Evolutionary conservation across 116 monocot species (phyloP).

Genomic region (Dioscorea cayenensis): DNA sequence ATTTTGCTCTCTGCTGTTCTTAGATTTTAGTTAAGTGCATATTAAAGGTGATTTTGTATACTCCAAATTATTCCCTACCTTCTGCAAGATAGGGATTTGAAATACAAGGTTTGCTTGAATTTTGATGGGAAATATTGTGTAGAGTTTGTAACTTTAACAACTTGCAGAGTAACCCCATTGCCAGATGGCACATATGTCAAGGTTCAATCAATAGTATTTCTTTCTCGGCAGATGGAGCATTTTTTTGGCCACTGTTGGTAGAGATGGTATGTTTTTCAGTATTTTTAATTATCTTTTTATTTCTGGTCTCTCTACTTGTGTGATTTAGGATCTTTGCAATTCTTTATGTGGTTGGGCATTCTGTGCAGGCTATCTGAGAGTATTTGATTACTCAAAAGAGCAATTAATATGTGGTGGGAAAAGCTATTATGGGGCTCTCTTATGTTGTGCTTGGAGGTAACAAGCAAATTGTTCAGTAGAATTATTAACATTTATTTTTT

Average conservation of each 20-base stretch:
- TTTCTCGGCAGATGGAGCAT: slow-evolving; percentile 79
- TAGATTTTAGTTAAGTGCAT: too few relatives aligned
- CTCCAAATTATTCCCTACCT: too few relatives aligned
- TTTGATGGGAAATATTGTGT: too few relatives aligned
- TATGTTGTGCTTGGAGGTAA: slow-evolving; percentile 99
- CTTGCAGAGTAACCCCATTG: slow-evolving; percentile 81
- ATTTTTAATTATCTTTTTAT: too few relatives aligned
- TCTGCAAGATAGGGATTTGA: too few relatives aligned
- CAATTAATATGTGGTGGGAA: slow-evolving; percentile 87
- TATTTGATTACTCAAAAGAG: slow-evolving; percentile 82
- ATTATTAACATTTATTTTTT: background rate
- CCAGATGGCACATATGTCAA: slow-evolving; percentile 97
- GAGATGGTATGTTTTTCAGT: slow-evolving; percentile 64
- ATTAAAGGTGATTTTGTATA: too few relatives aligned
- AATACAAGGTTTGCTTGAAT: too few relatives aligned
- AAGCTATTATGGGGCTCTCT: slow-evolving; percentile 95
- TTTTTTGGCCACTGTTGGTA: slow-evolving; percentile 87
- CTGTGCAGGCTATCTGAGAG: slow-evolving; percentile 80
- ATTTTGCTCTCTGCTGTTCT: too few relatives aligned
- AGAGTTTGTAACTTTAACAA: background rate
- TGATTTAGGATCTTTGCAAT: slow-evolving; percentile 1
- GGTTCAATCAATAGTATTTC: slow-evolving; percentile 90
- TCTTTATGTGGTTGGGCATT: background rate
- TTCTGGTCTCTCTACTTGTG: too few relatives aligned
- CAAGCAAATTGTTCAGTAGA: background rate